These are phyloP conservation scores for Ilyonectria destructans DNA, from an alignment of 2,329 filamentous ascomycete genomes.

Conservation along the genomic window DNA sequence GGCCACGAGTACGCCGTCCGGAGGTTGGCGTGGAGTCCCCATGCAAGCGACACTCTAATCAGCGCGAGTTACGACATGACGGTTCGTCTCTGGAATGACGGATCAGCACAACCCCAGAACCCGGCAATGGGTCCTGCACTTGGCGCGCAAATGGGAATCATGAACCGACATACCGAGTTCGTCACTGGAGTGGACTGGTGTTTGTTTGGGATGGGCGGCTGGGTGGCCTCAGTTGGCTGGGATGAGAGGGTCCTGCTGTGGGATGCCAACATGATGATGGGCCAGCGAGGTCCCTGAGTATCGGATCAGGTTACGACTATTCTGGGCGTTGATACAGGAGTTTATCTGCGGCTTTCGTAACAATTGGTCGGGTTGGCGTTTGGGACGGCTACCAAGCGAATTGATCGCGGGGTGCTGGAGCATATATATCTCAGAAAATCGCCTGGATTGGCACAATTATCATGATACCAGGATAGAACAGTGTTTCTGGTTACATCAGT, in stretches of 20 bases:
- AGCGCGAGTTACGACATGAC: constrained; percentile 99
- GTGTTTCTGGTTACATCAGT: neutral
- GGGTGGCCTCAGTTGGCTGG: constrained; percentile 96
- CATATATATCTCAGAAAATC: neutral
- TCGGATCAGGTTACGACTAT: neutral
- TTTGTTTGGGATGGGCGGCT: constrained; percentile 93
- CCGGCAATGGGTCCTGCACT: constrained; percentile 60
- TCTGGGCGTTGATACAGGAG: constrained; percentile 41
- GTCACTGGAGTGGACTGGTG: constrained; percentile 98
- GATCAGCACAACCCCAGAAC: constrained; percentile 60
- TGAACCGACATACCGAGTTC: constrained; percentile 96
- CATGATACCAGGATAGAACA: neutral
- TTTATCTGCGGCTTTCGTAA: constrained; percentile 24
- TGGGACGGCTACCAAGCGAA: constrained; percentile 4
- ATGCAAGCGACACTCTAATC: constrained; percentile 89
- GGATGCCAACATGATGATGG: constrained; percentile 79
- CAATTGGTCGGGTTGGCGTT: constrained; percentile 19
- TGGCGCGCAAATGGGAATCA: constrained; percentile 84
- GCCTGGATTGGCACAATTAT: neutral
- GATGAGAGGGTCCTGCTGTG: constrained; percentile 93
- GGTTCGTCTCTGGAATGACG: constrained; percentile 93
- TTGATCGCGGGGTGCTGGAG: neutral
- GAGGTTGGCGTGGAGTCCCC: constrained; percentile 91
- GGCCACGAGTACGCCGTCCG: constrained; percentile 95
- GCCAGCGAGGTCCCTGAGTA: constrained; percentile 44